Evolutionary conservation across 495 filamentous ascomycete species (phyloP), one percentile per base, ranked within the genome.

Genomic region (Massariosphaeria phaeospora): DNA sequence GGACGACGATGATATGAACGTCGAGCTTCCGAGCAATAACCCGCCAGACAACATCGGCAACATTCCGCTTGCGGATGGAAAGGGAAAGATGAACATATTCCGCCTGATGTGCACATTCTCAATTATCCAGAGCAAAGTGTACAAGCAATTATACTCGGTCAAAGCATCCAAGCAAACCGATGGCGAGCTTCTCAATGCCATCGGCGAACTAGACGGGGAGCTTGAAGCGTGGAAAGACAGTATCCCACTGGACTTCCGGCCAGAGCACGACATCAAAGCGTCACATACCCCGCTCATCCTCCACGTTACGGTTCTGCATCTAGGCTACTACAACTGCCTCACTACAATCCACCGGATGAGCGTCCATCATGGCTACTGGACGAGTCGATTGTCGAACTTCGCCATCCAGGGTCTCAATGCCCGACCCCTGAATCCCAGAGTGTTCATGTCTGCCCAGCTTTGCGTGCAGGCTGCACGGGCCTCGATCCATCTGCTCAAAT

Each of bases 331-430:
- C 74, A 98, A 97, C 67, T 94, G 89, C 62, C 75, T 98, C 49
- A 96, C 91, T 12, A 98, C 93, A 1, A 96, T 98, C 48, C 93
- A 98, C 71, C 88, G 93, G 20, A 97, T 97, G 93, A 94, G 89
- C 3, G 84, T 96, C 44, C 93, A 98, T 67, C 94, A 97, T 66
- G 93, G 93, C 1, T 96, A 95, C 73, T 98, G 93, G 93, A 96
- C 91, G 7, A 96, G 86, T 63, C 81, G 93, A 35, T 75, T 97
- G 20, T 95, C 91, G 24, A 91, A 97, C 61, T 98, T 89, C 67
- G 93, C 93, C 1, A 91, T 97, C 35, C 86, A 93, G 62, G 93
- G 93, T 5, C 70, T 96, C 31, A 97, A 96, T 70, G 85, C 89
- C 3, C 77, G 84, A 56, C 90, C 93, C 2, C 70, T 98, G 48